Percentiles rank a stretch among this genome's conserved stretches.
Conservation (phyloP, 148 eudicot species). For the Chenopodium berlandieri region DNA sequence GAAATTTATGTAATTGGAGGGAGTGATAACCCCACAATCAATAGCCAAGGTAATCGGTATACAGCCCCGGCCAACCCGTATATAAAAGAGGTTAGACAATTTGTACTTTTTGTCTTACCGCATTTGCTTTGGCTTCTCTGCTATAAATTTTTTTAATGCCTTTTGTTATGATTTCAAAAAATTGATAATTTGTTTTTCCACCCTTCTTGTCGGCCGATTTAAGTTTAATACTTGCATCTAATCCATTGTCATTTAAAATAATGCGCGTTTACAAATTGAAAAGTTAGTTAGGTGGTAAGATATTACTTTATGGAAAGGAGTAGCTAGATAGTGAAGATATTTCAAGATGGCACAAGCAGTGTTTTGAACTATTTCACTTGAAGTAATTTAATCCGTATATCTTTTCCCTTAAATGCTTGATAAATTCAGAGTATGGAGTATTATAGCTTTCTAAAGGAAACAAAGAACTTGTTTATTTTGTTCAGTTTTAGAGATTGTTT, state of each 20-base stretch:
- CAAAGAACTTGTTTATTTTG: not conserved
- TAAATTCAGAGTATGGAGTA: too few relatives aligned
- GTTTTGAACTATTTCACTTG: not conserved
- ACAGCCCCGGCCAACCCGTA: constrained; percentile 35
- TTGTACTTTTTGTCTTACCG: not conserved
- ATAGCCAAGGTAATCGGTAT: constrained; percentile 61
- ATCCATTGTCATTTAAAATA: too few relatives aligned
- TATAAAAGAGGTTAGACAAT: constrained; percentile 45
- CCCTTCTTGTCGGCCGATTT: too few relatives aligned
- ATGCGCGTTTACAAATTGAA: too few relatives aligned
- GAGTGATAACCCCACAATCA: constrained; percentile 58
- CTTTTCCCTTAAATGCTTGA: not conserved
- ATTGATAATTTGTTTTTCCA: too few relatives aligned
- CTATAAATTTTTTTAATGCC: too few relatives aligned
- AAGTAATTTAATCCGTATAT: too few relatives aligned
- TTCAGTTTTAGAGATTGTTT: not conserved
- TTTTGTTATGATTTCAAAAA: too few relatives aligned
- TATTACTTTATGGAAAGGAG: not conserved
- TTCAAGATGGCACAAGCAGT: not conserved
- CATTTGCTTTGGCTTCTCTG: too few relatives aligned
- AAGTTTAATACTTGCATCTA: too few relatives aligned
- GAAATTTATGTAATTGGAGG: constrained; percentile 58
- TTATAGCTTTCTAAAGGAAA: not conserved
- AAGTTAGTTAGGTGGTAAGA: not conserved
- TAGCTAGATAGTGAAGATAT: not conserved